phyloP scores from a whole-genome alignment of 1,139 yeast genomes.

The Geotrichum cucujoidarum region DNA sequence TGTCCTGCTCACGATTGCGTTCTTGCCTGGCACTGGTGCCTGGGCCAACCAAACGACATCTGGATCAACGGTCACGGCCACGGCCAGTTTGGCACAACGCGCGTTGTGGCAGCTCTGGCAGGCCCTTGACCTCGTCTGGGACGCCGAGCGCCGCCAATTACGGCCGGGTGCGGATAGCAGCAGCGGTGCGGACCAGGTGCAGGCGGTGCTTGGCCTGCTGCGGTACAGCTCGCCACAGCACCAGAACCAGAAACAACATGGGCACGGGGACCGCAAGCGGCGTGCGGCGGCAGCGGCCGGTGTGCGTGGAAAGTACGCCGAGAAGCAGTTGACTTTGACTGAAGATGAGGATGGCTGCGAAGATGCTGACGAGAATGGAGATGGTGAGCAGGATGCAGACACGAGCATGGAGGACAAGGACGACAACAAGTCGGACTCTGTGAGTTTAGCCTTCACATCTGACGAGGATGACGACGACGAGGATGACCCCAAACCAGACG shows the following conservation, averaged over 20 bases:
- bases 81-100: not conserved
- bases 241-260: too few species aligned
- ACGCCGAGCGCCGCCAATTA: too few species aligned
- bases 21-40: constrained; percentile 6
- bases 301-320: too few species aligned
- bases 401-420: not conserved
- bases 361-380: too few species aligned
- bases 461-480: constrained; percentile 4
- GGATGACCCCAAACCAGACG: not conserved
- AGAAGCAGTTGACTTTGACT: too few species aligned
- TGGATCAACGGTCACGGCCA: not conserved
- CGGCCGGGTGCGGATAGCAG: too few species aligned
- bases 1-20: constrained; percentile 3
- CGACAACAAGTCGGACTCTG: not conserved
- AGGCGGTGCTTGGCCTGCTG: too few species aligned
- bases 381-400: not conserved
- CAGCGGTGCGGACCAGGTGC: too few species aligned
- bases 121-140: not conserved
- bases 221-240: too few species aligned
- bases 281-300: too few species aligned
- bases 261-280: too few species aligned
- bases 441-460: not conserved
- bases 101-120: not conserved
- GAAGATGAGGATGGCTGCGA: too few species aligned
- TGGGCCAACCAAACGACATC: not conserved